Conservation (phyloP, 345 rosid species). For the Hibiscus tridactylites region DNA sequence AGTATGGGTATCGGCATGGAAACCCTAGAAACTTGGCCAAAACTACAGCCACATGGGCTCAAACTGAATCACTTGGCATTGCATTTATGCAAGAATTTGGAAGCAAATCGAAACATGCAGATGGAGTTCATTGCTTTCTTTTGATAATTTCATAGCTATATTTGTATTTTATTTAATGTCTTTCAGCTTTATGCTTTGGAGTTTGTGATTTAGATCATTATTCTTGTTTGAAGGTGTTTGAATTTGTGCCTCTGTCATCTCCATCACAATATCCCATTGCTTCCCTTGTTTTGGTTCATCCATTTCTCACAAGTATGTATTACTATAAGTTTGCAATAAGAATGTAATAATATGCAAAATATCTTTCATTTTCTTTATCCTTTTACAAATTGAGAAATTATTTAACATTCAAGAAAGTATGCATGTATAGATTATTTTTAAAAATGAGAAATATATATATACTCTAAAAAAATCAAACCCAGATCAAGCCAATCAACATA, state of each 20-base stretch:
- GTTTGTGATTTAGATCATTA: constrained; percentile 40
- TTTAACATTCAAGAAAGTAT: too few relatives aligned
- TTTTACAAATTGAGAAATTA: too few relatives aligned
- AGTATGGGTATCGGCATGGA: constrained; percentile 76
- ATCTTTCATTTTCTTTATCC: too few relatives aligned
- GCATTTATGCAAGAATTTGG: constrained; percentile 11
- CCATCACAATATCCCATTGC: constrained; percentile 20
- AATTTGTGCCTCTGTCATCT: constrained; percentile 26
- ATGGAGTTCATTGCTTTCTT: constrained; percentile 10
- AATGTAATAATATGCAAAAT: background rate
- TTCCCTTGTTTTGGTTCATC: background rate
- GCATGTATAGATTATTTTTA: too few relatives aligned
- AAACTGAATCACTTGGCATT: background rate
- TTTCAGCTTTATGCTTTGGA: constrained; percentile 40
- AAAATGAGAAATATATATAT: too few relatives aligned
- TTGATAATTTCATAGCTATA: background rate
- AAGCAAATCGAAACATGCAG: constrained; percentile 8
- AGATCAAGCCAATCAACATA: too few relatives aligned
- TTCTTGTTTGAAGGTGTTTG: constrained; percentile 56
- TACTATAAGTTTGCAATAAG: background rate
- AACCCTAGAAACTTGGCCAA: constrained; percentile 35
- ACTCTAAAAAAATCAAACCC: too few relatives aligned
- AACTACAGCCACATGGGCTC: background rate
- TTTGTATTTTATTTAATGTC: constrained; percentile 20
- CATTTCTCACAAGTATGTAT: constrained; percentile 13